A percentile compares a stretch with the other conserved stretches of the same genome.
phyloP scores from a whole-genome alignment of 768 basidiomycete genomes.

The Coprinopsis cinerea region DNA sequence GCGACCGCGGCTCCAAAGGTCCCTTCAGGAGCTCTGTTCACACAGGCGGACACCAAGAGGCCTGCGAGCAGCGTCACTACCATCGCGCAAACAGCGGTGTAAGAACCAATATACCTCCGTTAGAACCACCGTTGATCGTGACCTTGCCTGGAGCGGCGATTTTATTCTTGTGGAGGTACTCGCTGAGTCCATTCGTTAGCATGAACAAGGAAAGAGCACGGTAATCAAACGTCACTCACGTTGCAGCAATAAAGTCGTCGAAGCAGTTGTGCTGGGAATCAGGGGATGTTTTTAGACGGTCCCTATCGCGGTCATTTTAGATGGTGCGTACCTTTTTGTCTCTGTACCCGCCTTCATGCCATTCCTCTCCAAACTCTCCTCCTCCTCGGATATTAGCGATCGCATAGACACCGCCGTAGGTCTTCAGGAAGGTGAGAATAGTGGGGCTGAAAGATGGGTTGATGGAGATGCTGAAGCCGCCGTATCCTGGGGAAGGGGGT shows the following conservation, averaged over 20 bases:
- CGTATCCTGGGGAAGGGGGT: slow-evolving; percentile 47
- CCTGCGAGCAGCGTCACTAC: slow-evolving; percentile 31
- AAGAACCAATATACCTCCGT: slow-evolving; percentile 51
- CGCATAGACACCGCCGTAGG: slow-evolving; percentile 63
- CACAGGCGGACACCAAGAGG: slow-evolving; percentile 77
- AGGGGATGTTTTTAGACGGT: slow-evolving; percentile 1
- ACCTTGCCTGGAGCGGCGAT: slow-evolving; percentile 66
- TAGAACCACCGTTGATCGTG: slow-evolving; percentile 74
- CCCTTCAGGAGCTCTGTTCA: slow-evolving; percentile 69
- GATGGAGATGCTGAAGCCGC: slow-evolving; percentile 73
- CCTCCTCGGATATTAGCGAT: slow-evolving; percentile 60
- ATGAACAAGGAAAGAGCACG: not conserved
- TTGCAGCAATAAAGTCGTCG: slow-evolving; percentile 78
- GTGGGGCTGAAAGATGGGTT: slow-evolving; percentile 67
- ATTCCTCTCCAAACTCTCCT: slow-evolving; percentile 77
- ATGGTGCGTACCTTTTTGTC: slow-evolving; percentile 54
- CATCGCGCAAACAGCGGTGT: not conserved
- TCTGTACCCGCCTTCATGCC: slow-evolving; percentile 68
- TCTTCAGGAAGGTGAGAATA: slow-evolving; percentile 68
- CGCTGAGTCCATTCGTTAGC: slow-evolving; percentile 30
- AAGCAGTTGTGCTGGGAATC: slow-evolving; percentile 58
- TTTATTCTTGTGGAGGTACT: slow-evolving; percentile 69
- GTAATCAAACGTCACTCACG: slow-evolving; percentile 39
- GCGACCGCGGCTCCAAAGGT: slow-evolving; percentile 76
- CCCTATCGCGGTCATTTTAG: not conserved